Evolutionary conservation across 768 basidiomycete genomes (phyloP).

Genomic region (Guyanaporus albipodus): DNA sequence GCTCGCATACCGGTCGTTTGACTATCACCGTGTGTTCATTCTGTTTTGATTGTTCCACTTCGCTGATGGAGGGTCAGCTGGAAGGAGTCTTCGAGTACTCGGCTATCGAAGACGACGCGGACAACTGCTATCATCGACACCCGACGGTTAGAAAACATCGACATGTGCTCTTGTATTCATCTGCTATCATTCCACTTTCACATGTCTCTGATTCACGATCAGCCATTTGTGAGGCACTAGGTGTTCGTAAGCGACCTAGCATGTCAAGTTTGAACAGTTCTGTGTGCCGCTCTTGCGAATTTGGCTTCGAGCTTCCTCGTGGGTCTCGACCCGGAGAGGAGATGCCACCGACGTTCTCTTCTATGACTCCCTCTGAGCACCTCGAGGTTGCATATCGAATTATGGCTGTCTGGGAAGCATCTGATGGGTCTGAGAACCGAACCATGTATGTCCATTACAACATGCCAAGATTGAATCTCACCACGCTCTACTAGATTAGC

Average conservation of each 20-base stretch:
- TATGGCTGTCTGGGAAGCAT: conserved; percentile 55
- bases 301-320: conserved; percentile 54
- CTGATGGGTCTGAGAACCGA: conserved; percentile 38
- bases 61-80: conserved; percentile 38
- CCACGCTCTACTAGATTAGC: conserved; percentile 45
- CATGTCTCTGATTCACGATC: conserved; percentile 20
- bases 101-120: conserved; percentile 21
- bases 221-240: conserved; percentile 31
- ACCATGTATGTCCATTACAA: conserved; percentile 43
- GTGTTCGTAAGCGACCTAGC: conserved; percentile 47
- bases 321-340: conserved; percentile 50
- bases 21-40: conserved; percentile 48
- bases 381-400: conserved; percentile 52
- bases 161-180: conserved; percentile 50
- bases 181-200: conserved; percentile 41
- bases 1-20: conserved; percentile 51
- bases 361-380: conserved; percentile 36
- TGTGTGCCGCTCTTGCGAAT: conserved; percentile 36
- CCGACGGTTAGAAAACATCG: conserved; percentile 27
- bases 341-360: conserved; percentile 56
- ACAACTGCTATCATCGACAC: conserved; percentile 19
- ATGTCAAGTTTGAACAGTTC: conserved; percentile 36
- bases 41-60: not conserved
- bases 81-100: conserved; percentile 57
- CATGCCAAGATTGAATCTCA: not conserved